Conservation (phyloP, 257 asterid species). For the Salvia miltiorrhiza region DNA sequence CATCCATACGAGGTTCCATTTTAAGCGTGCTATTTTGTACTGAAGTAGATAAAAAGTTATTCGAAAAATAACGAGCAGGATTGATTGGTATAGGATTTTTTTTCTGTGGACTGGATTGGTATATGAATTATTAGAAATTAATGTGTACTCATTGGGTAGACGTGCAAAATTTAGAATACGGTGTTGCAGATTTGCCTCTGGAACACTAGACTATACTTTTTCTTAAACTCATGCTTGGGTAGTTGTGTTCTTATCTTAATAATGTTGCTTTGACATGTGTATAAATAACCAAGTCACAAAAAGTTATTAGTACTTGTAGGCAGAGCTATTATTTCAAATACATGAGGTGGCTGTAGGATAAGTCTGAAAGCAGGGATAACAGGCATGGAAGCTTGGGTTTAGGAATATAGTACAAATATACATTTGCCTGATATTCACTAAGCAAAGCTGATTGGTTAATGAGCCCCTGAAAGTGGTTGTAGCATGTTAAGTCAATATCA, state of each 20-base stretch:
- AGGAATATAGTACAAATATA: neutral
- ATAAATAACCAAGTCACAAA: neutral
- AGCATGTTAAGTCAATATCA: neutral
- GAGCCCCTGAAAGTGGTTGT: neutral
- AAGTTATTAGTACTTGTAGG: neutral
- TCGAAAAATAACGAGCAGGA: neutral
- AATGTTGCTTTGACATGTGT: neutral
- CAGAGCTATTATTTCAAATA: neutral
- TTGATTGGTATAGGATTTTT: neutral
- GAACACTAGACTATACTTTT: neutral
- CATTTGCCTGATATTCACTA: neutral
- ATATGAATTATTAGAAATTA: neutral
- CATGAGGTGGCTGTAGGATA: neutral
- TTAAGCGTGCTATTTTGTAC: neutral
- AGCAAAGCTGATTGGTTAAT: neutral
- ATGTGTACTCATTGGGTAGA: neutral
- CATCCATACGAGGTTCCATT: neutral
- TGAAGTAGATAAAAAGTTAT: neutral
- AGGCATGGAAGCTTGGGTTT: neutral
- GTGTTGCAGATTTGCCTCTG: neutral
- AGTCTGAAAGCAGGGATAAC: neutral
- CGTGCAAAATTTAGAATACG: neutral
- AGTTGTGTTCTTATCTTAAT: neutral
- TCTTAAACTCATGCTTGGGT: neutral
- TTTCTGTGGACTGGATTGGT: too few species aligned